Evolutionary conservation across 257 asterid species (phyloP).

Genomic region (Gentiana straminea): DNA sequence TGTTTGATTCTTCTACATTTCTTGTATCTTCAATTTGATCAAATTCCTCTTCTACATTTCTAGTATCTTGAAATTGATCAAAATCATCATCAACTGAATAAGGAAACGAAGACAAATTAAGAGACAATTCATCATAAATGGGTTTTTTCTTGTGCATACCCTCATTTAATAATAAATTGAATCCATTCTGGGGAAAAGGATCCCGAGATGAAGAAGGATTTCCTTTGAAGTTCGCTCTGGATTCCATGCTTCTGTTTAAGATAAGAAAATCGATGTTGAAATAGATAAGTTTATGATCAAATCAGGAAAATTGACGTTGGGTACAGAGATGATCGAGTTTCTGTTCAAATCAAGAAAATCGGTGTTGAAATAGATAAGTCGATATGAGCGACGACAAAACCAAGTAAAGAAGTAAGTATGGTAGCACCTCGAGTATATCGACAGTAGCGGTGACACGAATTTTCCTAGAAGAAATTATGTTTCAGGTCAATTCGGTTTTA

Average conservation of each 20-base stretch:
- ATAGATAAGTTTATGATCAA: no score
- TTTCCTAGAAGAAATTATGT: no score
- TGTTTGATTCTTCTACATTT: slow-evolving; percentile 6
- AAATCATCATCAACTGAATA: slow-evolving; percentile 27
- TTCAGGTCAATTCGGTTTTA: no score
- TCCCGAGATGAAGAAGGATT: slow-evolving; percentile 1
- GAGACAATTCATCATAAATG: not conserved
- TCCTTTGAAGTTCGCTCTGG: not conserved
- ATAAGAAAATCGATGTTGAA: no score
- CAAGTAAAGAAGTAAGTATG: no score
- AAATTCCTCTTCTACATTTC: slow-evolving; percentile 14
- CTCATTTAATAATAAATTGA: not conserved
- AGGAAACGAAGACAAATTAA: not conserved
- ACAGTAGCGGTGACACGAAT: no score
- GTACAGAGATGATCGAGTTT: no score
- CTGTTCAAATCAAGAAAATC: no score
- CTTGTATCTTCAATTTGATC: slow-evolving; percentile 30
- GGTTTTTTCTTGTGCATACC: not conserved
- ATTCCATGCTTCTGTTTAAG: not conserved
- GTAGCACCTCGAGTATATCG: no score
- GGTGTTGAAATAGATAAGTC: no score
- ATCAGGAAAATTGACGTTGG: no score
- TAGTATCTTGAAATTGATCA: slow-evolving; percentile 30
- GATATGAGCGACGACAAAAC: no score
- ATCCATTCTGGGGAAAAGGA: not conserved